These are phyloP conservation scores for Jaminaea rosea DNA, from an alignment of 1,284 basidiomycete species.

Conservation along the genomic window DNA sequence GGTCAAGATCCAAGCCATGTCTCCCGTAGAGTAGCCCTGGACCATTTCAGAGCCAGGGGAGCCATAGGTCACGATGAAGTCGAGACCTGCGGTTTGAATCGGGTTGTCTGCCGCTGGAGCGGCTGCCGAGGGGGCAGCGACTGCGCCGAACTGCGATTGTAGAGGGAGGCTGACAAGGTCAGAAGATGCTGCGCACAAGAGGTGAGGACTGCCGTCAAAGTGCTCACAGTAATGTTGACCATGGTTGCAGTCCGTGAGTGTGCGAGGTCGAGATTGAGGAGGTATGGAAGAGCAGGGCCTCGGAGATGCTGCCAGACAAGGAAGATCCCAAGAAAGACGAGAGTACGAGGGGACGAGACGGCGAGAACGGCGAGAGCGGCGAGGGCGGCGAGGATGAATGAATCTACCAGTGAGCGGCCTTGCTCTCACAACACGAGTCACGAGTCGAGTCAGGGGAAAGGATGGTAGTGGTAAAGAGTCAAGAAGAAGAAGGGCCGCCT, in stretches of 20 bases:
- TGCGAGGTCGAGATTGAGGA: background rate
- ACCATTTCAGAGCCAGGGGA: constrained; percentile 15
- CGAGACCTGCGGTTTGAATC: constrained; percentile 23
- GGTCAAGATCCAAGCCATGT: constrained; percentile 52
- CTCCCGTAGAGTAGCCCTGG: constrained; percentile 24
- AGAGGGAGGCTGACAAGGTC: background rate
- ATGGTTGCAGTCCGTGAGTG: background rate
- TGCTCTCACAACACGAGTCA: no score
- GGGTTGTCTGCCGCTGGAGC: background rate
- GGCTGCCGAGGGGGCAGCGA: constrained; percentile 5
- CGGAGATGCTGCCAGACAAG: no score
- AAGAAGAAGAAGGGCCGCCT: no score
- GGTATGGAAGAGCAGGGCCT: background rate
- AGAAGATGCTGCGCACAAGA: background rate
- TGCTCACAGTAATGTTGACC: constrained; percentile 12
- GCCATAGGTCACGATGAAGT: constrained; percentile 40
- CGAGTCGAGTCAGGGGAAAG: no score
- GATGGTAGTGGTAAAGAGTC: no score
- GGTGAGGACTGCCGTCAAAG: background rate
- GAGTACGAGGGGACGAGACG: background rate
- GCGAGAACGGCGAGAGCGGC: background rate
- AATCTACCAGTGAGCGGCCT: no score
- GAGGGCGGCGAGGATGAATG: no score
- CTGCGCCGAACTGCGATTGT: constrained; percentile 1
- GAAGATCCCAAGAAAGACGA: background rate